Conservation (phyloP, 2,329 filamentous ascomycete species). For the Hymenoscyphus albidus region DNA sequence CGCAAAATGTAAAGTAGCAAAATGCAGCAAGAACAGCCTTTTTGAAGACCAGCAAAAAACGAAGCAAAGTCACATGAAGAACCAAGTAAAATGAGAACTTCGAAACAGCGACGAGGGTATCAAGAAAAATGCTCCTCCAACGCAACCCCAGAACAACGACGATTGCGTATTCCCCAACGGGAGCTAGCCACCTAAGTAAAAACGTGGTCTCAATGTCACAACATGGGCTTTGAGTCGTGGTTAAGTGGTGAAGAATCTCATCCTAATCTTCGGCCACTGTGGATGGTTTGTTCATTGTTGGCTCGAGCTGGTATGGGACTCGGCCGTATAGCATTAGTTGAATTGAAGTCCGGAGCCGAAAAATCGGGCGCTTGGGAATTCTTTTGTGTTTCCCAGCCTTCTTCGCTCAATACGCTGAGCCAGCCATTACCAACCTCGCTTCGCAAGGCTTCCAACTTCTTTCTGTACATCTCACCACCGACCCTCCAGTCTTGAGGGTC, state of each 20-base stretch:
- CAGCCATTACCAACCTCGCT: slow-evolving; percentile 84
- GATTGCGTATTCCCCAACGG: not conserved
- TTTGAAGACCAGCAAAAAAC: slow-evolving; percentile 5
- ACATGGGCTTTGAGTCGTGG: not conserved
- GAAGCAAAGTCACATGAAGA: slow-evolving; percentile 14
- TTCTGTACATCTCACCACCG: slow-evolving; percentile 74
- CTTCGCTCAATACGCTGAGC: slow-evolving; percentile 80
- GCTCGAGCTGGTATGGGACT: slow-evolving; percentile 31
- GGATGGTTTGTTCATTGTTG: slow-evolving; percentile 35
- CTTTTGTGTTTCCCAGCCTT: slow-evolving; percentile 52
- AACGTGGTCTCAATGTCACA: not conserved
- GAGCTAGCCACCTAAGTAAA: not conserved
- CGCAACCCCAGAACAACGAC: not conserved
- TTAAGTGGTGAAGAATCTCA: slow-evolving; percentile 20
- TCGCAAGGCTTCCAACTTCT: slow-evolving; percentile 81
- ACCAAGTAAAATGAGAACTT: slow-evolving; percentile 13
- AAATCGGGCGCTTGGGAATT: slow-evolving; percentile 26
- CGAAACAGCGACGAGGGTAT: slow-evolving; percentile 27
- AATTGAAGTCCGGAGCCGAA: slow-evolving; percentile 29
- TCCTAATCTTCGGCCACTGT: slow-evolving; percentile 34
- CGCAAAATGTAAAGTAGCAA: slow-evolving; percentile 9
- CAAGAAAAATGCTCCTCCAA: slow-evolving; percentile 20
- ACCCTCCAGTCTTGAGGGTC: slow-evolving; percentile 57
- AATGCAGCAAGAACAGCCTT: slow-evolving; percentile 25
- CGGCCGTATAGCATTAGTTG: slow-evolving; percentile 29